Base-by-base conservation (phyloP, 2,329 filamentous ascomycete species). In the Stenocarpella maydis region DNA sequence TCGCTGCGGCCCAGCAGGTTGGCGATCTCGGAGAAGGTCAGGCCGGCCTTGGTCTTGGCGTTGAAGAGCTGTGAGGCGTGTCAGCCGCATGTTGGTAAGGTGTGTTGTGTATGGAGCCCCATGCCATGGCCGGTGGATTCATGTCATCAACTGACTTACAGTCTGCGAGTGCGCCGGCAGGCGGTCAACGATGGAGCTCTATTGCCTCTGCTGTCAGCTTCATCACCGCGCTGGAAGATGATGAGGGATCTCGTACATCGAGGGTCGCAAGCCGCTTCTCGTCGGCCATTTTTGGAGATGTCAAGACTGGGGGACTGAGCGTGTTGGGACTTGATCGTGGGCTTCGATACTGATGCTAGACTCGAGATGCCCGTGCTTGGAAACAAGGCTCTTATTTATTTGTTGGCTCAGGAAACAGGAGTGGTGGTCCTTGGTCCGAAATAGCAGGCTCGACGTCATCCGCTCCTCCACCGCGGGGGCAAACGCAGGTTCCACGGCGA, bases 11-110 rank as follows among this genome's bases (percentile, higher is more conserved):
- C 90, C 67, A 97, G 86, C 37, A 90, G 84, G 73, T 89, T 81
- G 64, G 89, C 93, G 76, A 98, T 94, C 52, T 88, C 82, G 78
- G 94, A 92, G 78, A 97, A 98, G 75, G 86, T 92, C 43, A 97
- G 86, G 73, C 89, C 86, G 80, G 92, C 91, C 68, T 82, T 78
- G 60, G 93, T 90, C 82, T 97, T 98, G 73, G 92, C 93, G 43
- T 89, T 86, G 82, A 97, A 97, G 72, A 98, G 91, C 7, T 71
- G 67, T 15, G 19, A 17, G 34, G 3, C 8, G 19, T 45, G 41
- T 65, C 54, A 69, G 49, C 41, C 8, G 10, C 21, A 15, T 37
- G 31, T 17, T 54, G 54, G 47, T 41, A n/a, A 34, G 14, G 15
- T 19, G 15, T 7, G 17, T 8, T 47, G 6, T 24, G 7, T 34